phyloP scores from a whole-genome alignment of 345 rosid genomes.

The Euphorbia peplus region DNA sequence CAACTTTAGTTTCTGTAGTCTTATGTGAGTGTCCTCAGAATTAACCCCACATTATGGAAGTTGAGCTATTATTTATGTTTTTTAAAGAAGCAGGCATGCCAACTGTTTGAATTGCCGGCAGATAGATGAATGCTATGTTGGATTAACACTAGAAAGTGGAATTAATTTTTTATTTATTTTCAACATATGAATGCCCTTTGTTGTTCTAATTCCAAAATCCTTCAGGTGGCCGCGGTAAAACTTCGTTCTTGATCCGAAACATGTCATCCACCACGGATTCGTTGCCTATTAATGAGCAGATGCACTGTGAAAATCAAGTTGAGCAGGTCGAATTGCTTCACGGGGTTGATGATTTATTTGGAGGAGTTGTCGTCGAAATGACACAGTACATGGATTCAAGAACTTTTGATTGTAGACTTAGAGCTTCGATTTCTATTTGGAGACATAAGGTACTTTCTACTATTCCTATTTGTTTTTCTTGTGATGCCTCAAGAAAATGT shows the following conservation, averaged over 20 bases:
- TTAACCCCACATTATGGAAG: neutral
- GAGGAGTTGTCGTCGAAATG: conserved; percentile 50
- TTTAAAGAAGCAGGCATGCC: neutral
- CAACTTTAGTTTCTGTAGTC: neutral
- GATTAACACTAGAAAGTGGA: neutral
- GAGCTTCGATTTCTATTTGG: conserved; percentile 53
- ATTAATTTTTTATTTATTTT: neutral
- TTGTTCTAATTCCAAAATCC: neutral
- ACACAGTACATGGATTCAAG: conserved; percentile 40
- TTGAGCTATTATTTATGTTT: neutral
- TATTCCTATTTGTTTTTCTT: neutral
- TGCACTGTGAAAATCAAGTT: conserved; percentile 13
- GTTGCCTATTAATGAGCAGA: conserved; percentile 16
- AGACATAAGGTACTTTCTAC: conserved; percentile 38
- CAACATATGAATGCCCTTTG: neutral
- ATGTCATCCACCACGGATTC: conserved; percentile 23
- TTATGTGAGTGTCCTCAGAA: neutral
- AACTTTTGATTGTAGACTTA: conserved; percentile 41
- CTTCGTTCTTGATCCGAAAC: conserved; percentile 9
- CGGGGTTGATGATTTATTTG: conserved; percentile 44
- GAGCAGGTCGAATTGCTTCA: conserved; percentile 30
- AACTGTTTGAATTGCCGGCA: neutral
- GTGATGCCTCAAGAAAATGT: no score
- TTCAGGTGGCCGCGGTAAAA: conserved; percentile 11
- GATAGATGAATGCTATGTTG: no score